These are phyloP conservation scores for Vicia faba DNA, from an alignment of 306 rosid genomes.

Conservation along the genomic window DNA sequence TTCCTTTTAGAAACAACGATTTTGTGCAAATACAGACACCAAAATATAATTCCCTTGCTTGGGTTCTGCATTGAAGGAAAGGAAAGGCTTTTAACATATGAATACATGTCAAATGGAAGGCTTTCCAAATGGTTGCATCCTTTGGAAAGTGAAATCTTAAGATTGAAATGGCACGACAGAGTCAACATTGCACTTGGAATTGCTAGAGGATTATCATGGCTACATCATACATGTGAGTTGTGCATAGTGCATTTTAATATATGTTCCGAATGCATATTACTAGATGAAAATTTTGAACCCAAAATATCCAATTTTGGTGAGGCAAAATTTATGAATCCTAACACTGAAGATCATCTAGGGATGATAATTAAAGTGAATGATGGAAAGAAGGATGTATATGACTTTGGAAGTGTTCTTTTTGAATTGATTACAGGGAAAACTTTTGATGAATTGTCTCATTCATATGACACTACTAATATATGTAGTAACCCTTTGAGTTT, in stretches of 20 bases:
- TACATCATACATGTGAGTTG: slow-evolving; percentile 33
- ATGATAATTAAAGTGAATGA: background rate
- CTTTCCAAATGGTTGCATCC: slow-evolving; percentile 46
- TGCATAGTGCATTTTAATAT: slow-evolving; percentile 30
- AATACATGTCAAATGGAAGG: slow-evolving; percentile 40
- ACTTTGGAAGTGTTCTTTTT: slow-evolving; percentile 47
- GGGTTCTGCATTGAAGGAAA: slow-evolving; percentile 37
- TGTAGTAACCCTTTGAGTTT: background rate
- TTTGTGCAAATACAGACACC: slow-evolving; percentile 35
- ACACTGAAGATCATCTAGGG: background rate
- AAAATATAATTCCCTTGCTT: slow-evolving; percentile 35
- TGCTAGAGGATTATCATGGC: slow-evolving; percentile 44
- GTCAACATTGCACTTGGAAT: slow-evolving; percentile 43
- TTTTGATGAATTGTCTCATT: slow-evolving; percentile 1
- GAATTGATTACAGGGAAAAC: slow-evolving; percentile 40
- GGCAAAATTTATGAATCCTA: slow-evolving; percentile 25
- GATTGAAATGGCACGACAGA: slow-evolving; percentile 27
- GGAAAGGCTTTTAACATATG: slow-evolving; percentile 32
- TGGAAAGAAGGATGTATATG: slow-evolving; percentile 48
- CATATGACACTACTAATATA: background rate
- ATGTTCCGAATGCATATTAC: slow-evolving; percentile 32
- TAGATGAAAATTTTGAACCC: slow-evolving; percentile 43
- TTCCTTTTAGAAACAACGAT: slow-evolving; percentile 35
- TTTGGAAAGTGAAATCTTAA: background rate
- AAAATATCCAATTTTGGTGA: slow-evolving; percentile 46